Evolutionary conservation across 805 yeast species (phyloP).

Genomic region (Candida suzukii): DNA sequence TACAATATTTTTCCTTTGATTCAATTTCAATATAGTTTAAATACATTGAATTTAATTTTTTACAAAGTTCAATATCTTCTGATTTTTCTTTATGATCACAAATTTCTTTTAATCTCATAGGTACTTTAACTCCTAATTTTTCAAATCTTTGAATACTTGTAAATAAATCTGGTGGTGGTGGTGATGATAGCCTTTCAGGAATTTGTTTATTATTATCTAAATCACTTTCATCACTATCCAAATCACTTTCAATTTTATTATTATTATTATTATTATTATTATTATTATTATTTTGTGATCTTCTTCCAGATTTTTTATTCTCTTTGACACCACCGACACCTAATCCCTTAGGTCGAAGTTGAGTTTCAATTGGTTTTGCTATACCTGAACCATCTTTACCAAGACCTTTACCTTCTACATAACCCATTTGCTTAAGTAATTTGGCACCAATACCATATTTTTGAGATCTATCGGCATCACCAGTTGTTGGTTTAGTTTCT

Average conservation of each 20-base stretch:
- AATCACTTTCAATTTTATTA: not conserved
- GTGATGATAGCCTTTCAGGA: too few relatives aligned
- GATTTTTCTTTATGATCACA: not conserved
- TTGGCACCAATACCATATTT: conserved; percentile 81
- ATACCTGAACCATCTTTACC: conserved; percentile 73
- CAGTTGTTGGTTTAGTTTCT: not conserved
- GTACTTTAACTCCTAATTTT: conserved; percentile 27
- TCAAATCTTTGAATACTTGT: conserved; percentile 31
- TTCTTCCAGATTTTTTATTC: conserved; percentile 10
- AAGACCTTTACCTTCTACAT: conserved; percentile 75
- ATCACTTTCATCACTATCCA: not conserved
- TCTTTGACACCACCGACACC: conserved; percentile 68
- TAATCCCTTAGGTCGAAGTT: conserved; percentile 53
- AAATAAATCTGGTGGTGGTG: conserved; percentile 31
- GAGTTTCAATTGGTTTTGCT: conserved; percentile 69
- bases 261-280: not conserved
- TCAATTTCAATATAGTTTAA: conserved; percentile 4
- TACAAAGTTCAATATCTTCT: conserved; percentile 10
- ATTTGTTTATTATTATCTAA: conserved; percentile 5
- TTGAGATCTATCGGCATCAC: conserved; percentile 5
- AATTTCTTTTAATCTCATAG: conserved; percentile 25
- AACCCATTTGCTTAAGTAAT: conserved; percentile 80
- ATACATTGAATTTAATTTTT: conserved; percentile 10
- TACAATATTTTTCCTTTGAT: conserved; percentile 8
- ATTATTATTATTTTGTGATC: not conserved